Base-by-base conservation (phyloP, 192 early-diverging fungal species). In the Backusella westeae region DNA sequence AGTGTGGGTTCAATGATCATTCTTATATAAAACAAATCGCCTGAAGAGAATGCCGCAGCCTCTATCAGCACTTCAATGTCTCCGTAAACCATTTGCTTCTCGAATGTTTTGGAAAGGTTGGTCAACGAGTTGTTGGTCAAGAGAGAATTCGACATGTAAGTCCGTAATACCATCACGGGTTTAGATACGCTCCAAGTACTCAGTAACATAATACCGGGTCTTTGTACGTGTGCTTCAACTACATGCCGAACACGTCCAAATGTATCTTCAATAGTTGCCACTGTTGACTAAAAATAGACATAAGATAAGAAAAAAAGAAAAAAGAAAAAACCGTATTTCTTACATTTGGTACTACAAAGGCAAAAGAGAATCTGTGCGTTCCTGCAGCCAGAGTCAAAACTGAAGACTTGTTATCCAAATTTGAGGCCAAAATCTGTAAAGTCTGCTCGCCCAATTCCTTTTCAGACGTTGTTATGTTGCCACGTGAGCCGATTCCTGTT, bases 401-500 rank as follows among this genome's bases (percentile, higher is more conserved):
- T 34, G 59, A 34, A 12, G 66, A 38, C 35, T 65, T 66, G 21
- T 63, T 52, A 19, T 78, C 65, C n/a, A 41, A 35, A 15, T 68
- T 49, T 38, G 72, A 41, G 15, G 63, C 32, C 15, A 78, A 35
- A 12, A 78, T 41, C 21, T 71, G 32, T 34, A 68, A 19, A n/a
- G 52, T 76, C 32, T 81, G 75, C 32, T 81, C 80, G 15, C 44
- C 39, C 6, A 81, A 34, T 3, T 56, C 14, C 49, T 73, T 81
- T 72, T 81, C 80, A 39, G 76, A 53, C 41, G 67, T 73, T 26
- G 77, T 38, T 14, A 73, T 42, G 38, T 75, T 81, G 29, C 80
- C 80, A 53, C 80, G 38, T 38, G 75, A 17, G 23, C 80, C 80
- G 63, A 81, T 81, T 15, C 79, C 79, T 80, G n/a, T 35, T 42